Conservation (phyloP, 805 yeast genomes). For the Wickerhamomyces tratensis region DNA sequence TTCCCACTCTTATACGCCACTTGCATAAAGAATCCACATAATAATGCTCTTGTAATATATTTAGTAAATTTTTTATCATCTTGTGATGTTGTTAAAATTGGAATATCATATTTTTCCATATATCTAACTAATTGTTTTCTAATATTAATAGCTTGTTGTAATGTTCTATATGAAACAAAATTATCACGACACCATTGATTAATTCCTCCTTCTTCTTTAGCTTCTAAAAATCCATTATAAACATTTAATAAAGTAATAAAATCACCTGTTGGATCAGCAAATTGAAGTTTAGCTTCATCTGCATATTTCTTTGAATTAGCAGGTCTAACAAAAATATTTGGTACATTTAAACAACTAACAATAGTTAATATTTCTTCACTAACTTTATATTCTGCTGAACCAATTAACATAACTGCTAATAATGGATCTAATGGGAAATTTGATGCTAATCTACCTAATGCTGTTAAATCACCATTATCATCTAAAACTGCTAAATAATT, state of each 20-base stretch:
- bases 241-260: slow-evolving; percentile 87
- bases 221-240: slow-evolving; percentile 70
- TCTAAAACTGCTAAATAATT: slow-evolving; percentile 84
- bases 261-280: slow-evolving; percentile 93
- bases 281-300: slow-evolving; percentile 78
- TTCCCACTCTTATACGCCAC: slow-evolving; percentile 89
- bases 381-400: slow-evolving; percentile 77
- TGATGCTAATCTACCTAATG: slow-evolving; percentile 83
- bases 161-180: slow-evolving; percentile 74
- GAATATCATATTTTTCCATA: slow-evolving; percentile 75
- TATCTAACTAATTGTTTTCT: slow-evolving; percentile 73
- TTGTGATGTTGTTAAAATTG: slow-evolving; percentile 56
- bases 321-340: slow-evolving; percentile 92
- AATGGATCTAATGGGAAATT: slow-evolving; percentile 94
- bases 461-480: slow-evolving; percentile 85
- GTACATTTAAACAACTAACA: slow-evolving; percentile 86
- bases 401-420: slow-evolving; percentile 87
- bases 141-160: slow-evolving; percentile 80
- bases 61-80: slow-evolving; percentile 62
- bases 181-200: slow-evolving; percentile 89
- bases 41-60: slow-evolving; percentile 76
- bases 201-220: slow-evolving; percentile 61
- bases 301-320: slow-evolving; percentile 80
- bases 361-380: slow-evolving; percentile 83
- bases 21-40: slow-evolving; percentile 97